Evolutionary conservation across 805 yeast genomes (phyloP).

Genomic region (Monosporozyma yasuniensis): DNA sequence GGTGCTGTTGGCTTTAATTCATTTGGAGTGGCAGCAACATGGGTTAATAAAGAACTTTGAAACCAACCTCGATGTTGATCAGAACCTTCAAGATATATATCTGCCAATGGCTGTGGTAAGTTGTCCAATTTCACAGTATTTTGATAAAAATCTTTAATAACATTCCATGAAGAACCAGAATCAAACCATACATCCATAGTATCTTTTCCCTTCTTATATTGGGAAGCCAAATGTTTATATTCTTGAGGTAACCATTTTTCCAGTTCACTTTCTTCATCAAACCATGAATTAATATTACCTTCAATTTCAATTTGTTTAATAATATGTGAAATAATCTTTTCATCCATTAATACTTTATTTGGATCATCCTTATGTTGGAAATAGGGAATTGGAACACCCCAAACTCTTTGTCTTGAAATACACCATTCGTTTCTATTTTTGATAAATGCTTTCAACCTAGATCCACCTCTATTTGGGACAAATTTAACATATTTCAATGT

Average conservation of each 20-base stretch:
- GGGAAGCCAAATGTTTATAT: conserved; percentile 33
- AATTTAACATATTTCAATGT: conserved; percentile 60
- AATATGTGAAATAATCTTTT: conserved; percentile 46
- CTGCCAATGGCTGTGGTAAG: conserved; percentile 50
- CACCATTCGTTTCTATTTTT: conserved; percentile 90
- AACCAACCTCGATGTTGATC: conserved; percentile 99
- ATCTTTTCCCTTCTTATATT: conserved; percentile 62
- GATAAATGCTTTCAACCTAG: conserved; percentile 64
- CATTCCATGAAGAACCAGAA: conserved; percentile 84
- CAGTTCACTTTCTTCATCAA: conserved; percentile 36
- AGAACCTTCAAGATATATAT: conserved; percentile 90
- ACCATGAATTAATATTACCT: conserved; percentile 77
- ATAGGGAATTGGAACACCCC: conserved; percentile 99
- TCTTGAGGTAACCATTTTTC: conserved; percentile 61
- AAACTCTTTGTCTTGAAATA: conserved; percentile 85
- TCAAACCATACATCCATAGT: conserved; percentile 99
- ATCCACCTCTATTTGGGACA: conserved; percentile 62
- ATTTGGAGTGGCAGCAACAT: conserved; percentile 38
- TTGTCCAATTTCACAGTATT: conserved; percentile 27
- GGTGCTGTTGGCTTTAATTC: conserved; percentile 40
- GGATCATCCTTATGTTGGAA: conserved; percentile 47
- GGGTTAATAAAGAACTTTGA: conserved; percentile 83
- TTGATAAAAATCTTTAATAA: conserved; percentile 28
- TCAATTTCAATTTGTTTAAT: conserved; percentile 42
- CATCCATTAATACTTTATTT: conserved; percentile 55